Evolutionary conservation across 257 asterid genomes (phyloP).

Genomic region (Paraleonurus japonicus): DNA sequence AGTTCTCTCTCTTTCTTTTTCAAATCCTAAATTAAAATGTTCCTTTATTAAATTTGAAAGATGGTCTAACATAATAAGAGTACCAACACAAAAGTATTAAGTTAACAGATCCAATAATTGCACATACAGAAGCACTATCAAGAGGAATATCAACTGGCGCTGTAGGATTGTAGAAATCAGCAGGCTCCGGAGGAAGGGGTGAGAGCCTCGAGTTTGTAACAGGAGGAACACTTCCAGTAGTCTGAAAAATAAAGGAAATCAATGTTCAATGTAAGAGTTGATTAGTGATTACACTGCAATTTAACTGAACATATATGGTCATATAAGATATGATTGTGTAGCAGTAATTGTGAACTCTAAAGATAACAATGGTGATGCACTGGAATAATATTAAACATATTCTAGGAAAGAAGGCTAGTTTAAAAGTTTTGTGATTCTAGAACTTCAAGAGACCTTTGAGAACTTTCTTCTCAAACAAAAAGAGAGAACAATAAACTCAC

Average conservation of each 20-base stretch:
- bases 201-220: conserved; percentile 85
- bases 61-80: conserved; percentile 6
- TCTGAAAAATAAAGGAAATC: conserved; percentile 41
- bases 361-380: conserved; percentile 1
- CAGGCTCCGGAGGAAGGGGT: conserved; percentile 97
- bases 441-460: neutral
- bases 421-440: neutral
- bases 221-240: conserved; percentile 69
- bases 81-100: conserved; percentile 12
- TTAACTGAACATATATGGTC: neutral
- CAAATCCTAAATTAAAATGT: conserved; percentile 53
- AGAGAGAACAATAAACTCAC: conserved; percentile 47
- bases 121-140: conserved; percentile 64
- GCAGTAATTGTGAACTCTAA: neutral
- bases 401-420: neutral
- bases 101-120: conserved; percentile 11
- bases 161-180: conserved; percentile 81
- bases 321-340: neutral
- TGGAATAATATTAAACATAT: neutral
- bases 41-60: conserved; percentile 26
- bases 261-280: neutral
- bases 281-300: neutral
- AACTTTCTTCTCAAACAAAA: conserved; percentile 19
- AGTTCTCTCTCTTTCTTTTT: conserved; percentile 88
- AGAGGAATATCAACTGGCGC: conserved; percentile 89